Evolutionary conservation across 2,329 filamentous ascomycete species (phyloP), one percentile per base, ranked within the genome.

Genomic region (Aplosporella prunicola): DNA sequence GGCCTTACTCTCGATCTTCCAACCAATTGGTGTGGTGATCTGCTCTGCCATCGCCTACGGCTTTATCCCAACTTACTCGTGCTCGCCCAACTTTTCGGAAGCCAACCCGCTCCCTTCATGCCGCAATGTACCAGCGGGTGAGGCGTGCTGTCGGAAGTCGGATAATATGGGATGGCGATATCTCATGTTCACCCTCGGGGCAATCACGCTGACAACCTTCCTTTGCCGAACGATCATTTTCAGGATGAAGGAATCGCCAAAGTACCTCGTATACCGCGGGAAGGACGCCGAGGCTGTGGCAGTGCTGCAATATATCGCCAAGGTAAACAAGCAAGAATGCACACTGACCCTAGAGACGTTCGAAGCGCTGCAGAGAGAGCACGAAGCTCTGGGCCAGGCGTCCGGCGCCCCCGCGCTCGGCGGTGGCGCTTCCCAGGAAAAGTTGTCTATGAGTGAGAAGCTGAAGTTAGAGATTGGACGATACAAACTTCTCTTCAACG

Each of bases 161-260:
- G 52, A 57, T 41, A 66, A 67, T 34, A 59, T 62, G 56, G 63
- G 63, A n/a, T 67, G 63, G 63, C 50, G 63, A 24, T 67, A 66
- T 43, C 45, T 64, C 5, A 45, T 65, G 24, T 63, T 58, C 43
- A 63, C 57, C 1, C 50, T 66, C 5, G 62, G 63, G 1, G 51
- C 50, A 1, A 52, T 58, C 26, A 66, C 62, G 0, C 44, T 66
- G 1, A 38, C 55, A 9, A 52, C 67, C 9, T 76, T 73, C 28
- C 50, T 76, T 29, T 47, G 70, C 1, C 69, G 74, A 14, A 62
- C 76, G 24, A 65, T 69, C 1, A 49, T 77, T 24, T 68, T 78
- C 46, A 58, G 61, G 4, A 68, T 78, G 31, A 66, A 64, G 42
- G 74, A 78, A 46, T 76, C 72, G 2, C 74, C 74, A 1, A 78